Evolutionary conservation across 2,329 filamentous ascomycete species (phyloP), one percentile per base, ranked within the genome.

Genomic region (Diaporthe citriasiana): DNA sequence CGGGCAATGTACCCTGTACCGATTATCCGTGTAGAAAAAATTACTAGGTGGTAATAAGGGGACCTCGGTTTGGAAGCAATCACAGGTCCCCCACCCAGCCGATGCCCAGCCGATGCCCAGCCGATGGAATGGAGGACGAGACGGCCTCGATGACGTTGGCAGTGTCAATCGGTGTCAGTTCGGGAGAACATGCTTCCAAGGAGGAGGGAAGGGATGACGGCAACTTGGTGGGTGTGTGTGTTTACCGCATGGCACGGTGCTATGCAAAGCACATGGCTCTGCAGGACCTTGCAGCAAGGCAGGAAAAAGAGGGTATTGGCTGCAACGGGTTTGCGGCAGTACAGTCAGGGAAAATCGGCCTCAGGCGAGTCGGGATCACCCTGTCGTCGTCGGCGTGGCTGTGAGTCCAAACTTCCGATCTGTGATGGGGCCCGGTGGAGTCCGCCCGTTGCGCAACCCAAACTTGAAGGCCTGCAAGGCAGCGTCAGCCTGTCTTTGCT

Each of bases 311-410:
- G 45, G 60, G 30, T 6, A 66, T 51, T 66, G 63, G 63, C 45
- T 66, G 60, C 22, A 38, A 45, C 60, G 45, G 30, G 38, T 25
- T 47, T 19, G 33, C 47, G 45, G 42, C 60, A 51, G 30, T 30
- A 45, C 60, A 51, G 30, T 19, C 45, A 51, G 30, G 60, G 45
- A 38, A 30, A 30, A 38, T 38, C 35, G 60, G 27, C 45, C 60
- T 66, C 42, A 22, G 8, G 19, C 2, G 47, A 53, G 63, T 68
- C 47, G 63, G 63, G 63, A 68, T 68, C 63, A 53, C 63, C 63
- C 63, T 66, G 63, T 66, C 63, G 30, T 51, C 15, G 47, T 68
- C 63, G 63, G 47, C 33, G 63, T 68, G 63, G 63, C 63, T 68
- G 63, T 68, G 63, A 68, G 33, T 8, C 33, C 47, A 68, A 66